Evolutionary conservation across 192 early-diverging fungal species (phyloP).

Genomic region (Backusella australiensis): DNA sequence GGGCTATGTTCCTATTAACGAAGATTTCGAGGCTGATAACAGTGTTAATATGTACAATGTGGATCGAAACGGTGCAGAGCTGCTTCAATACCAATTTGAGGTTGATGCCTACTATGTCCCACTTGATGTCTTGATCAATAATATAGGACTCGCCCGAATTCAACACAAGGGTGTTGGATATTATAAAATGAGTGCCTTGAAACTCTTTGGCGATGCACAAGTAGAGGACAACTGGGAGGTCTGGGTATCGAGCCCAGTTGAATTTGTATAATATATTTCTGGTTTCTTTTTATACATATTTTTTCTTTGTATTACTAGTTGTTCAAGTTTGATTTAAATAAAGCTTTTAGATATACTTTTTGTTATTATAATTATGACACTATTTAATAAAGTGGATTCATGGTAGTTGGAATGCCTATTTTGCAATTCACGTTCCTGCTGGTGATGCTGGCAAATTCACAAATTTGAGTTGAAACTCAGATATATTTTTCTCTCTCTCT

Average conservation of each 20-base stretch:
- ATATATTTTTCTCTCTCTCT: neutral
- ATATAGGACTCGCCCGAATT: neutral
- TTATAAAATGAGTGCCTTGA: conserved; percentile 26
- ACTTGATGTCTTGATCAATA: neutral
- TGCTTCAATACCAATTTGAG: neutral
- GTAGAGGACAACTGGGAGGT: conserved; percentile 17
- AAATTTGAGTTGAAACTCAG: neutral
- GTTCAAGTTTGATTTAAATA: neutral
- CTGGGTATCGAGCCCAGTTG: conserved; percentile 15
- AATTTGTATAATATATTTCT: neutral
- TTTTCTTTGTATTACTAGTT: neutral
- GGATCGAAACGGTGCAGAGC: conserved; percentile 4
- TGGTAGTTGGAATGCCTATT: no score
- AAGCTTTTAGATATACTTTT: no score
- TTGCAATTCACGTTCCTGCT: no score
- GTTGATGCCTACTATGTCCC: neutral
- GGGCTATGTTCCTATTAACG: neutral
- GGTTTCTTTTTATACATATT: neutral
- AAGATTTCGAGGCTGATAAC: conserved; percentile 12
- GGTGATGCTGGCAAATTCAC: neutral
- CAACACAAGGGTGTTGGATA: neutral
- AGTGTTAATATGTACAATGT: neutral
- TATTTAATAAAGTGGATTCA: no score
- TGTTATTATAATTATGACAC: no score
- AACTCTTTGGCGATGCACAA: conserved; percentile 29